Evolutionary conservation across 495 filamentous ascomycete genomes (phyloP).

Genomic region (Neurospora sp.): DNA sequence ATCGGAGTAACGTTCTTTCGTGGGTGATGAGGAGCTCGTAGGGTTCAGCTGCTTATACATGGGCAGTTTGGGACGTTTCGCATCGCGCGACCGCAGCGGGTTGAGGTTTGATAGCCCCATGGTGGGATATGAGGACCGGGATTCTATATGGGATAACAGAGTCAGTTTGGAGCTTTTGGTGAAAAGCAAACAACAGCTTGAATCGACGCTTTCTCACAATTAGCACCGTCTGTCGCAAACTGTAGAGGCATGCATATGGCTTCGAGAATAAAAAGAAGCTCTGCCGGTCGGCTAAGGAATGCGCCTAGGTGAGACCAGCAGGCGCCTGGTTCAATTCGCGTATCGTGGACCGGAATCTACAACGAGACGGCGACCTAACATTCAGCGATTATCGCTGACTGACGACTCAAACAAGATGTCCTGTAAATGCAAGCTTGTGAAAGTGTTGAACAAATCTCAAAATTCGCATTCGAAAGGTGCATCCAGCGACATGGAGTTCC

Average conservation of each 20-base stretch:
- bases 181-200: background rate
- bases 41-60: conserved; percentile 29
- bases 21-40: conserved; percentile 11
- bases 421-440: background rate
- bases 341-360: background rate
- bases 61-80: conserved; percentile 29
- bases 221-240: background rate
- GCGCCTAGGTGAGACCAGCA: background rate
- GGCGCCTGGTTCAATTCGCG: background rate
- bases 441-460: background rate
- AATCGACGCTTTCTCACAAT: background rate
- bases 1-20: conserved; percentile 36
- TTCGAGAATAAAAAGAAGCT: background rate
- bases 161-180: background rate
- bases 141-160: background rate
- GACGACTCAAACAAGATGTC: background rate
- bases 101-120: conserved; percentile 24
- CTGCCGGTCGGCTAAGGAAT: background rate
- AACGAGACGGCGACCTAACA: background rate
- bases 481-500: background rate
- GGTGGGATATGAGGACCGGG: background rate
- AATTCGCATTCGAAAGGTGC: background rate
- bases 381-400: background rate
- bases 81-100: conserved; percentile 24
- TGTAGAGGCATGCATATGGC: background rate